These are phyloP conservation scores for Penicillium occitanis DNA, from an alignment of 2,329 filamentous ascomycete species.

Conservation along the genomic window DNA sequence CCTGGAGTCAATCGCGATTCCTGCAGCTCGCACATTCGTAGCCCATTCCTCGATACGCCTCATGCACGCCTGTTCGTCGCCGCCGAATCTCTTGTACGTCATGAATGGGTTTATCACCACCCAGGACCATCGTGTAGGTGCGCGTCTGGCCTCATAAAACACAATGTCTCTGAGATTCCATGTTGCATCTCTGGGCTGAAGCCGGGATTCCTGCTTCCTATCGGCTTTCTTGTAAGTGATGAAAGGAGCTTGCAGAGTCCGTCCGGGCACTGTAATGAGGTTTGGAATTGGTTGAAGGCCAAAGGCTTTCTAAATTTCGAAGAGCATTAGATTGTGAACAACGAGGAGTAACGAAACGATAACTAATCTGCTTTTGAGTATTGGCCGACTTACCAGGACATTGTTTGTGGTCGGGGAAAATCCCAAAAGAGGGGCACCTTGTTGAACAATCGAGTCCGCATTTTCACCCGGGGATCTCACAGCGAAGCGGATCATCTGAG, in stretches of 20 bases:
- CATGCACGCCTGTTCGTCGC: conserved; percentile 21
- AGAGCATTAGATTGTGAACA: neutral
- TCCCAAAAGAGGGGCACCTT: conserved; percentile 52
- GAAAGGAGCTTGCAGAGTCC: conserved; percentile 62
- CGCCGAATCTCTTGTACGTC: neutral
- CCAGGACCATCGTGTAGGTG: conserved; percentile 32
- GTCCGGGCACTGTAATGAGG: conserved; percentile 71
- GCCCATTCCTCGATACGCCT: conserved; percentile 18
- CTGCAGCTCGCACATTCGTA: conserved; percentile 27
- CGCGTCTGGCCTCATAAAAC: conserved; percentile 45
- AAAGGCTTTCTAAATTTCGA: conserved; percentile 52
- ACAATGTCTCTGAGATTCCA: neutral
- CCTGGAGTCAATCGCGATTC: neutral
- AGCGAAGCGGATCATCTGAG: conserved; percentile 68
- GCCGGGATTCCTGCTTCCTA: conserved; percentile 23
- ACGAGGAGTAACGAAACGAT: neutral
- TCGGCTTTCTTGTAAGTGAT: conserved; percentile 57
- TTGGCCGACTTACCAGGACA: conserved; percentile 43
- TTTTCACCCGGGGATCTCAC: conserved; percentile 65
- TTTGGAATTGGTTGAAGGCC: conserved; percentile 51
- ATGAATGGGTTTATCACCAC: conserved; percentile 26
- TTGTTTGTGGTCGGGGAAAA: conserved; percentile 50
- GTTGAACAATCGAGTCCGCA: conserved; percentile 56
- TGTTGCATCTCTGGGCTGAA: neutral
- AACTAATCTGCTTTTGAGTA: neutral